Base-by-base conservation (phyloP, 768 basidiomycete genomes). In the Kwoniella sp. region DNA sequence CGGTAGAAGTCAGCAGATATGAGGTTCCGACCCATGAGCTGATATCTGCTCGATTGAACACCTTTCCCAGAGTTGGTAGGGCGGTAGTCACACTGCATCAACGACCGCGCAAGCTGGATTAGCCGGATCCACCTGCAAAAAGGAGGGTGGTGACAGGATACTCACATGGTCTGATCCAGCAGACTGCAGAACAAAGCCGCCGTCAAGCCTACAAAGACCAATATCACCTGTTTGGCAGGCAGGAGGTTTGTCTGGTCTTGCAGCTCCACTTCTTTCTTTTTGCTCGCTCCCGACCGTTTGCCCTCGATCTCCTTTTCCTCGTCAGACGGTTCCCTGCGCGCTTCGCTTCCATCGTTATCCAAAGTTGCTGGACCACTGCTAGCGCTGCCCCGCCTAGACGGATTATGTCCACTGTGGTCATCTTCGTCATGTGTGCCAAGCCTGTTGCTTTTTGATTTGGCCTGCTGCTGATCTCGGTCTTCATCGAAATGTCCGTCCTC, bases 191-290 rank as follows among this genome's bases (percentile, higher is more conserved):
- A 82, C 12, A 87, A 84, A 52, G 88, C 89, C 0, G 87, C 79
- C 0, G 86, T 83, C 13, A 90, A 82, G 5, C 88, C 86, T 0
- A 83, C 73, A 71, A 90, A 89, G 5, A 89, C 85, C 12, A 85
- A 81, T 3, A 90, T 77, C 48, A 90, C 82, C 76, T 87, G 87
- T 62, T 82, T 84, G 75, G 86, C 85, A 0, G 89, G 89, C 4
- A 90, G 83, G 13, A 89, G 83, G 73, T 91, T 90, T 3, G 89
- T 90, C 78, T 91, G 89, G 82, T 91, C 90, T 12, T 88, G 88
- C 55, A 89, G 66, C 53, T 71, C 73, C 48, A 70, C 51, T 61
- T 71, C 68, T 52, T 75, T 71, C 69, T 73, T 73, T 31, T 57
- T 28, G 48, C 55, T 13, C 29, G 28, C 31, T 34, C 31, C 38